Conservation (phyloP, 169 alveolate species). For the Eimeria praecox region DNA sequence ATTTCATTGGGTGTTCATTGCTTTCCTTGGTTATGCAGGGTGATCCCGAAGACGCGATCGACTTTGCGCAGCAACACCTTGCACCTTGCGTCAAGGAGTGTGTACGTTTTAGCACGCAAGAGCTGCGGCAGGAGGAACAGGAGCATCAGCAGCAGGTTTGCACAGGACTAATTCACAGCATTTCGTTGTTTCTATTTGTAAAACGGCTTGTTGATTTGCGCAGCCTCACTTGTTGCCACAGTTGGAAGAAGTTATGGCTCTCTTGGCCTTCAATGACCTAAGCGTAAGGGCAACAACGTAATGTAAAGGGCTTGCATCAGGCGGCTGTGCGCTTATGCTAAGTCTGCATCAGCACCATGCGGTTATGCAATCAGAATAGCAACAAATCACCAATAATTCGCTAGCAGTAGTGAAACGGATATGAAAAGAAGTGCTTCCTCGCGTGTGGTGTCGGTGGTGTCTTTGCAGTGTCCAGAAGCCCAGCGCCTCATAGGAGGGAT, state of each 20-base stretch:
- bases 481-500: constrained; percentile 80
- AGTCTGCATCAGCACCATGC: neutral
- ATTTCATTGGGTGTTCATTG: neutral
- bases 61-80: constrained; percentile 80
- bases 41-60: constrained; percentile 71
- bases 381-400: neutral
- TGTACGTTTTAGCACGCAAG: constrained; percentile 50
- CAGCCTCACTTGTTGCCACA: constrained; percentile 82
- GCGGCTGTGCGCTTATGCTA: neutral
- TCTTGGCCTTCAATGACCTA: constrained; percentile 80
- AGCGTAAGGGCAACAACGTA: constrained; percentile 51
- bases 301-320: neutral
- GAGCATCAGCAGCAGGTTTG: neutral
- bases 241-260: constrained; percentile 81
- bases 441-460: neutral
- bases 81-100: constrained; percentile 82
- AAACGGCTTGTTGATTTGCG: neutral
- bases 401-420: neutral
- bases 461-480: constrained; percentile 80
- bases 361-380: neutral
- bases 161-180: neutral
- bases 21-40: constrained; percentile 52
- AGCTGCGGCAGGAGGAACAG: neutral
- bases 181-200: neutral
- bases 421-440: neutral